Evolutionary conservation across 805 yeast genomes (phyloP), one percentile per base, ranked within the genome.

Genomic region (Pichia californica): DNA sequence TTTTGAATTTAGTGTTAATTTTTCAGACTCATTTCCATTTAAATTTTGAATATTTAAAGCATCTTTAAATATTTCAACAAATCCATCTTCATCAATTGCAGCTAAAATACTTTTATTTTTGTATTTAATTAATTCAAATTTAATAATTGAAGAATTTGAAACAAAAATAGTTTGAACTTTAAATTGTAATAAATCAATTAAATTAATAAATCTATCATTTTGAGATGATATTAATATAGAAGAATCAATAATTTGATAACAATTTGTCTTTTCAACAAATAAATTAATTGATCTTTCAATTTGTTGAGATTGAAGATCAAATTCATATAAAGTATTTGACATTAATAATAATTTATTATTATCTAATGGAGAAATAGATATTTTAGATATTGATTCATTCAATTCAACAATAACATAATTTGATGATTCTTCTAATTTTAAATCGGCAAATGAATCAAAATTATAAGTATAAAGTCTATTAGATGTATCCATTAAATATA

Each of bases 161-260:
- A 84, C 88, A 44, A 87, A 73, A 3, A 88, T 84, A 8, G 70
- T 62, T 20, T 65, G 63, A 3, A 81, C 68, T 3, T 76, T 56
- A 25, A 63, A 56, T 37, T 66, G 62, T 27, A 68, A 63, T 2
- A 78, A 43, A 10, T 82, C 73, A 56, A 83, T 81, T 30, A 84
- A 67, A 58, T 87, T 87, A 51, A 88, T 71, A 59, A 86, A 88
- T 52, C 97, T 74, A 61, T 89, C 98, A 47, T 81, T 81, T 29
- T 68, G 68, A 2, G 96, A 94, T 40, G 83, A 74, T 1, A 50
- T 44, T 13, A 49, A 18, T 13, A 49, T 36, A n/a, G 23, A 37
- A 29, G 32, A 29, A 8, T 43, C 34, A 16, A 43, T n/a, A 7
- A 48, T 2, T 35, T 49, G 39, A 11, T 32, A 46, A 31, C 43